Evolutionary conservation across 2,329 filamentous ascomycete species (phyloP), one percentile per base, ranked within the genome.

Genomic region (Venturia pyrina): DNA sequence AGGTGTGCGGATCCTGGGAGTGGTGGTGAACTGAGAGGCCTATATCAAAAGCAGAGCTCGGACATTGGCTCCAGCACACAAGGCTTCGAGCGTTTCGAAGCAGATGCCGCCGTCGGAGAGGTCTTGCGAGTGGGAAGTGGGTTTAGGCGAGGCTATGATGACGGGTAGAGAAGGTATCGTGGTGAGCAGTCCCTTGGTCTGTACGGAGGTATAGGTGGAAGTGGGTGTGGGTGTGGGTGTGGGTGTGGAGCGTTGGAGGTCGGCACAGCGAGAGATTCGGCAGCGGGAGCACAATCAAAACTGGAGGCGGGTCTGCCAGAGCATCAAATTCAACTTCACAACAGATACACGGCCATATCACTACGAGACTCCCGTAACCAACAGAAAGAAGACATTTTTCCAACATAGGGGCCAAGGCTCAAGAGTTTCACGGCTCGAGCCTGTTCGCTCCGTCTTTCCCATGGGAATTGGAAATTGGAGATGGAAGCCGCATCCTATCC

Each of bases 31-130:
- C 21, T 43, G 17, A 21, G 60, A 34, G 43, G 60, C 60, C 60
- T 44, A 46, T 62, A 46, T 43, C 43, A 62, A 46, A 62, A n/a
- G 60, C 40, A 46, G 60, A 44, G 37, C 60, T 62, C n/a, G 60
- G 37, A 46, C 60, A 62, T 62, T 62, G 60, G 60, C 60, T 46
- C 53, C 7, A 37, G 32, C 53, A 59, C 17, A 37, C 53, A 37
- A 56, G 50, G 50, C 50, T 56, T 32, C 50, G 50, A 56, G 50
- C 21, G 21, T 56, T 28, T 56, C 50, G 50, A 56, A 56, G 53
- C 53, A 59, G 17, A 37, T 34, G 53, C 53, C 53, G 53, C 53
- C 19, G 53, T 59, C 53, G 53, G 53, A 59, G 32, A 40, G 32
- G 19, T n/a, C 4, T 8, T 34, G 53, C 28, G 15, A 57, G 28